These are phyloP conservation scores for Ceratobasidium papillatum DNA, from an alignment of 1,284 basidiomycete genomes.

Conservation along the genomic window DNA sequence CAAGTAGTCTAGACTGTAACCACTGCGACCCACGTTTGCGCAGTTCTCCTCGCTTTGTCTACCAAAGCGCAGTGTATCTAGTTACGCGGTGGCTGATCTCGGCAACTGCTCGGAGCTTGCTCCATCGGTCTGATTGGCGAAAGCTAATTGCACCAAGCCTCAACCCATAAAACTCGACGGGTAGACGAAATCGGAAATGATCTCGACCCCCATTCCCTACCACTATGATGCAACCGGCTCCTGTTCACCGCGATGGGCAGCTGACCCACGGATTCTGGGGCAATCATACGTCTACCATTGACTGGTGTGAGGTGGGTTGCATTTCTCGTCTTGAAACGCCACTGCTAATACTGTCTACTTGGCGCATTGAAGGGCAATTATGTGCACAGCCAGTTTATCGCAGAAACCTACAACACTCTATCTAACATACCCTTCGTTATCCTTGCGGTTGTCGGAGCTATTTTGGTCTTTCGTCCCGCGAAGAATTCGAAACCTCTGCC, in stretches of 20 bases:
- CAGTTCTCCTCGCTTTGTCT: background rate
- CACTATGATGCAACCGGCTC: conserved; percentile 36
- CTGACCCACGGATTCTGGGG: conserved; percentile 43
- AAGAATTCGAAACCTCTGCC: conserved; percentile 16
- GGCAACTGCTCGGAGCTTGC: conserved; percentile 31
- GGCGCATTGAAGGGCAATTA: conserved; percentile 43
- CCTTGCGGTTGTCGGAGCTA: conserved; percentile 43
- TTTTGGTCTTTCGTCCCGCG: conserved; percentile 17
- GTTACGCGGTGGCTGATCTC: conserved; percentile 34
- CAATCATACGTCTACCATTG: conserved; percentile 45
- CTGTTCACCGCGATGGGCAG: conserved; percentile 36
- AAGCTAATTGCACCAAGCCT: background rate
- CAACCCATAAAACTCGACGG: conserved; percentile 18
- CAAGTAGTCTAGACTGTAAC: background rate
- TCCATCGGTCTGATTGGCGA: conserved; percentile 37
- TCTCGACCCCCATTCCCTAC: conserved; percentile 3
- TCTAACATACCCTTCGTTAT: conserved; percentile 47
- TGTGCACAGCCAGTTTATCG: conserved; percentile 43
- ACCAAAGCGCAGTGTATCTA: background rate
- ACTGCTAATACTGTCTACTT: too few species aligned
- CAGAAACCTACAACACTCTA: conserved; percentile 46
- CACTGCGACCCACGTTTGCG: conserved; percentile 1
- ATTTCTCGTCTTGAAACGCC: background rate
- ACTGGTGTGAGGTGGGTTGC: conserved; percentile 46
- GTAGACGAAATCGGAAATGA: background rate